Percentiles rank a stretch among this genome's conserved stretches.
These are phyloP conservation scores for Umbilicus rupestris DNA, from an alignment of 164 flowering plant species.

Conservation along the genomic window DNA sequence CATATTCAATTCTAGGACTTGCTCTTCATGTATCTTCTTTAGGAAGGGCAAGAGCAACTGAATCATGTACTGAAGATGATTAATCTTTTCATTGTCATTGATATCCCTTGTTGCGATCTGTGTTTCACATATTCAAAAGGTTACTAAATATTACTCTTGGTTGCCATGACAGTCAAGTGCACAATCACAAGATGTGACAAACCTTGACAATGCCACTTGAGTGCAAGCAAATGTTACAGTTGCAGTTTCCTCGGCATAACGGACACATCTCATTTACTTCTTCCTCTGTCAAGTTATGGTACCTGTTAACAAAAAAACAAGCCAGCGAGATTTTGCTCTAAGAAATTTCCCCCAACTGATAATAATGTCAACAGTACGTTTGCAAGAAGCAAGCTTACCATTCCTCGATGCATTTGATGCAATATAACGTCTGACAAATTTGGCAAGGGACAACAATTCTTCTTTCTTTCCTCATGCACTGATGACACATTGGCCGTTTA, in stretches of 20 bases:
- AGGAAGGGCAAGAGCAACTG: conserved; percentile 44
- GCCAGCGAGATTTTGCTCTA: too few species aligned
- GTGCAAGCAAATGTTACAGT: conserved; percentile 55
- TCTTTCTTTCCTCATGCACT: conserved; percentile 1
- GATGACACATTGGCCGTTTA: not conserved
- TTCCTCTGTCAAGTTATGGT: conserved; percentile 34
- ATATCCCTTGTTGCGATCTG: conserved; percentile 40
- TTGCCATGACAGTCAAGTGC: not conserved
- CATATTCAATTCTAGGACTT: conserved; percentile 40
- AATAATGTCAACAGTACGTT: too few species aligned
- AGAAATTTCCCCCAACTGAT: too few species aligned
- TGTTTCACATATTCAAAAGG: not conserved
- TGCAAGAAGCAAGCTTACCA: not conserved
- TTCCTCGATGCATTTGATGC: not conserved
- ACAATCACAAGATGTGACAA: not conserved
- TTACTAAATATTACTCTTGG: not conserved
- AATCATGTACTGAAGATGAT: conserved; percentile 42
- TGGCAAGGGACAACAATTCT: not conserved
- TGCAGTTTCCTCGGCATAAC: conserved; percentile 59
- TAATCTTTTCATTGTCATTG: conserved; percentile 24
- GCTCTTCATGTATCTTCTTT: conserved; percentile 41
- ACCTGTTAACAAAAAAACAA: conserved; percentile 33
- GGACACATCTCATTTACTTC: conserved; percentile 50
- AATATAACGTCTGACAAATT: not conserved
- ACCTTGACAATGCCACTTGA: conserved; percentile 45